A percentile compares a stretch with the other conserved stretches of the same genome.
Conservation (phyloP, 2,329 filamentous ascomycete genomes). For the Trichoderma citrinoviride region DNA sequence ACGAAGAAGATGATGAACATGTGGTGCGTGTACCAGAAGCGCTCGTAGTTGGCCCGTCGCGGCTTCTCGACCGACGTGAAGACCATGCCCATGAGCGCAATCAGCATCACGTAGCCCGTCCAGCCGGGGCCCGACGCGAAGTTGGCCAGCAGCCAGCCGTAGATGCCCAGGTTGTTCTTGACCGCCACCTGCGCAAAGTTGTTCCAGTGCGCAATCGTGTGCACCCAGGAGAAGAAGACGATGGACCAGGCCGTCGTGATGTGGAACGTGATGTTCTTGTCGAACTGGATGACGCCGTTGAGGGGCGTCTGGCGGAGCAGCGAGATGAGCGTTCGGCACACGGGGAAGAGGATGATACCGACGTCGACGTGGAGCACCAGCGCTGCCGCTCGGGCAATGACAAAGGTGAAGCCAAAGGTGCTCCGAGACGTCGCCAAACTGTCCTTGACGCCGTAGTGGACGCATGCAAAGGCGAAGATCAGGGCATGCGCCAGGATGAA, state of each 20-base stretch:
- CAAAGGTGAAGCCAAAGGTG: conserved; percentile 72
- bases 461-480: conserved; percentile 76
- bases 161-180: conserved; percentile 73
- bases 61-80: conserved; percentile 74
- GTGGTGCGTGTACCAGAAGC: conserved; percentile 90
- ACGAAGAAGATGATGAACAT: conserved; percentile 86
- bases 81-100: conserved; percentile 75
- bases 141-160: conserved; percentile 74
- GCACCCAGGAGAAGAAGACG: conserved; percentile 83
- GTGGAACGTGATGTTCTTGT: conserved; percentile 88
- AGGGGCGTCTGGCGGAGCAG: conserved; percentile 75
- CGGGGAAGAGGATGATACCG: conserved; percentile 74
- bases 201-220: conserved; percentile 84
- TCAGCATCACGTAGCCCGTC: conserved; percentile 83
- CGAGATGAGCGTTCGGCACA: conserved; percentile 81
- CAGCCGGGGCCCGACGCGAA: conserved; percentile 78
- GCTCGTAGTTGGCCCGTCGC: conserved; percentile 77
- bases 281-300: conserved; percentile 83
- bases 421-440: conserved; percentile 63
- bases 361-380: conserved; percentile 79
- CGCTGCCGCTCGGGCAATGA: conserved; percentile 72
- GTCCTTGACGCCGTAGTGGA: conserved; percentile 78
- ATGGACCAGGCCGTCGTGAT: conserved; percentile 84
- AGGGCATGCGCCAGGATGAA: conserved; percentile 72
- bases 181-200: conserved; percentile 76